Base-by-base conservation (phyloP, 768 basidiomycete genomes). In the Pisolithus marmoratus region DNA sequence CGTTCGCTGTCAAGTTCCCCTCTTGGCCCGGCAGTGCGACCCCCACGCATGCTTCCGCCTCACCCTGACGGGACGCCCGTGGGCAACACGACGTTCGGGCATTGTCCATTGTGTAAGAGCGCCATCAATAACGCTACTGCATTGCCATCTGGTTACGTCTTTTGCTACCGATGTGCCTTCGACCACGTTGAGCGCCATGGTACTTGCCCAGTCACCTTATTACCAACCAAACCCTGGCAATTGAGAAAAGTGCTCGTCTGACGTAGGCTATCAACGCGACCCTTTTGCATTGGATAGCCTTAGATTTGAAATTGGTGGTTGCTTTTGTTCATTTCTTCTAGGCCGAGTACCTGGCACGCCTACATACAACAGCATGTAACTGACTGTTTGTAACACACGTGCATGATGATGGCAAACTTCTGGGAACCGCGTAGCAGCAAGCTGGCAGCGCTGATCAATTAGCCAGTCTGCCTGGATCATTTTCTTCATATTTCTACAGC, bases 91-190 rank as follows among this genome's bases (percentile, higher is more conserved):
- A 74, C 72, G 54, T 95, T 88, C 63, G 94, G 94, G n/a, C 72
- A 74, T 46, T 97, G 94, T 68, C 89, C 90, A 24, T 70, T 97
- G 29, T 97, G 94, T 69, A 74, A 73, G 41, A 75, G 80, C 40
- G 60, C 66, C 50, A 81, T 94, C 42, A 81, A 81, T 64, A 96
- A 96, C 63, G 90, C 94, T 43, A 94, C 92, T 19, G 87, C 90
- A 34, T 68, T 94, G 36, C 91, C 94, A 14, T 91, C 89, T 40
- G 94, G 94, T 48, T 97, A 94, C 74, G 90, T 95, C 19, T 94
- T 91, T 60, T 96, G 94, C 69, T 97, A 94, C 66, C 82, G 87
- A 34, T 96, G 94, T 71, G 88, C 87, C 50, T 84, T 87, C 72
- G 84, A 87, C 54, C 80, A 90, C 58, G 83, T 94, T 34, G 83